Evolutionary conservation across 148 eudicot genomes (phyloP), one percentile per base, ranked within the genome.

Genomic region (Diospyros kaki): DNA sequence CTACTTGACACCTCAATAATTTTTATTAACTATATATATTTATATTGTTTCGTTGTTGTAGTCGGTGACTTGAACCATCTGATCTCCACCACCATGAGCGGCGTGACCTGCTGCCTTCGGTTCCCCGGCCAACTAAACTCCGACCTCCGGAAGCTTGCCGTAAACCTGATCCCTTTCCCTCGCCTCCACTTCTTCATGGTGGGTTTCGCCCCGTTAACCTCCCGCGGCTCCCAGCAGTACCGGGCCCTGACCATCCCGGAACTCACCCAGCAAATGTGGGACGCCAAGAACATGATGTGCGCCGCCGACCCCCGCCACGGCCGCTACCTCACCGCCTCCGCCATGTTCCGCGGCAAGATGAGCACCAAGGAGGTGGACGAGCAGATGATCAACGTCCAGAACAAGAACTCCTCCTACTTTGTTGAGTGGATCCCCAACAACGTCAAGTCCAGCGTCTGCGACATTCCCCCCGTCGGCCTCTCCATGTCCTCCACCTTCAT

Each of bases 161-260:
- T 90, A 15, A 90, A 90, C 79, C 84, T 90, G 7, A 90, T 90
- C 81, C 94, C 94, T 10, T 90, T 90, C 83, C 94, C 94, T 0
- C 94, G 94, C 1, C 89, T 90, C 70, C 94, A 90, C 79, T 89
- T 89, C 83, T 89, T 89, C 89, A 89, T 89, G 93, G 93, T 89
- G 0, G 93, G 93, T 0, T 90, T 90, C 15, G 89, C 94, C 0
- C 91, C 94, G 0, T 75, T 90, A 6, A 90, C 94, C 50, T 90
- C 94, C 40, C 85, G 87, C 4, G 76, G 83, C 15, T 86, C 94
- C 7, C 90, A 84, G 18, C 87, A 90, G 2, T 90, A 90, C 83
- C 80, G 87, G 1, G 80, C 91, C 66, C 86, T 88, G 1, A 82
- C 91, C 10, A 83, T 86, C 77, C 86, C 88, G 1, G 88, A 86